Conservation (phyloP, 331 rosid species). For the Phaseolus coccineus region DNA sequence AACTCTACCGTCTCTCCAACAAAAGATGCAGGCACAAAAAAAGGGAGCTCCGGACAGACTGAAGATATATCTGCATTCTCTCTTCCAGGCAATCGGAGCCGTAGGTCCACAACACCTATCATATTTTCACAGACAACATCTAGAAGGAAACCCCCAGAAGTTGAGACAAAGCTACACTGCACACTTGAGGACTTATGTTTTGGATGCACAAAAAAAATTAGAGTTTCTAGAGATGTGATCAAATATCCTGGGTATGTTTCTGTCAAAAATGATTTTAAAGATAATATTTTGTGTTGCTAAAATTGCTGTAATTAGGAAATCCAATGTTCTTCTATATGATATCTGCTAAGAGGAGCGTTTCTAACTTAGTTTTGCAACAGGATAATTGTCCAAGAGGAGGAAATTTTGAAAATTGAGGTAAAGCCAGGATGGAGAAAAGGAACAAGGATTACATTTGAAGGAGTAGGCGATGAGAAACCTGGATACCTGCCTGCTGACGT, state of each 20-base stretch:
- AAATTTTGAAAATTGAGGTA: constrained; percentile 63
- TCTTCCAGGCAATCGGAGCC: constrained; percentile 54
- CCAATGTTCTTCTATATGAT: not conserved
- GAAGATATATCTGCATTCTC: constrained; percentile 43
- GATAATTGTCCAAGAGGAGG: constrained; percentile 73
- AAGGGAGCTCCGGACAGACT: not conserved
- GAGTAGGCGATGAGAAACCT: constrained; percentile 91
- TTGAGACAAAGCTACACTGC: constrained; percentile 70
- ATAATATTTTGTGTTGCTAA: not conserved
- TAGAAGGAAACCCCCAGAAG: constrained; percentile 65
- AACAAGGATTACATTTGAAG: constrained; percentile 83
- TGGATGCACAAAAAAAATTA: constrained; percentile 78
- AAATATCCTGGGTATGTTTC: constrained; percentile 70
- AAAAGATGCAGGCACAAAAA: not conserved
- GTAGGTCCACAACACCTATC: constrained; percentile 70
- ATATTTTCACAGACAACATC: constrained; percentile 81
- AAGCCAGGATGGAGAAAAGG: constrained; percentile 94
- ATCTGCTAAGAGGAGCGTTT: constrained; percentile 9
- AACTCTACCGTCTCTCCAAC: constrained; percentile 38
- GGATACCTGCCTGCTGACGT: constrained; percentile 90
- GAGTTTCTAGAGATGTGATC: constrained; percentile 76
- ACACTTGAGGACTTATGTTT: constrained; percentile 80
- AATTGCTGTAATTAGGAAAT: not conserved
- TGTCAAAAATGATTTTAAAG: not conserved
- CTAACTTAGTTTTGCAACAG: constrained; percentile 57